A percentile compares a stretch with the other conserved stretches of the same genome.
phyloP scores from a whole-genome alignment of 2,329 filamentous ascomycete genomes.

The Sclerotinia nivalis region DNA sequence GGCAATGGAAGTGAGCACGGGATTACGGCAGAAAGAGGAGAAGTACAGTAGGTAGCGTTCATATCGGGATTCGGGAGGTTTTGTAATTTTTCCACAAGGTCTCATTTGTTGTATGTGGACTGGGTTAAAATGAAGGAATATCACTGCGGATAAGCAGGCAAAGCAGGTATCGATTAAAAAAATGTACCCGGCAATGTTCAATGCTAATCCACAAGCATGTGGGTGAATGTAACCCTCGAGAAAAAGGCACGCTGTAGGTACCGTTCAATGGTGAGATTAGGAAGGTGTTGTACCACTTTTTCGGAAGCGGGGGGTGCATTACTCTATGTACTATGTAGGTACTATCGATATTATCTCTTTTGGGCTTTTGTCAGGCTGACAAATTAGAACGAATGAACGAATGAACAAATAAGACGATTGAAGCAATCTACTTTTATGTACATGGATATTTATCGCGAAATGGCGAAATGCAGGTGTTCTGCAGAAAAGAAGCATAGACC shows the following conservation, averaged over 20 bases:
- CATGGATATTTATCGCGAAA: conserved; percentile 23
- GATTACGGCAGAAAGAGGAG: conserved; percentile 15
- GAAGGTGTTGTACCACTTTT: conserved; percentile 16
- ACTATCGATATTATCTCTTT: not conserved
- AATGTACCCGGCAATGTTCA: conserved; percentile 7
- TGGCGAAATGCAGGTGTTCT: conserved; percentile 23
- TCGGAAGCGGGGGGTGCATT: not conserved
- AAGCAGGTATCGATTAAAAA: conserved; percentile 17
- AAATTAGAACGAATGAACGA: not conserved
- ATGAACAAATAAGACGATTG: not conserved
- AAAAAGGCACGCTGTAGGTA: conserved; percentile 19
- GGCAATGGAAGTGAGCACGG: conserved; percentile 6
- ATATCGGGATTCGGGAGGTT: conserved; percentile 9
- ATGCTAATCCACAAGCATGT: conserved; percentile 1
- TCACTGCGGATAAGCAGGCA: conserved; percentile 18
- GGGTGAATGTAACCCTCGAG: conserved; percentile 13
- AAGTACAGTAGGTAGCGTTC: conserved; percentile 13
- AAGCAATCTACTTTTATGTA: conserved; percentile 10
- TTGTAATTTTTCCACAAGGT: not conserved
- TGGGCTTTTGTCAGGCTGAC: conserved; percentile 13
- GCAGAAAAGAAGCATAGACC: conserved; percentile 24
- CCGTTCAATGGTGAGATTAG: conserved; percentile 20
- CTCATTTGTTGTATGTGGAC: conserved; percentile 4
- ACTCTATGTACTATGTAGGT: not conserved
- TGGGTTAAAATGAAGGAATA: conserved; percentile 11